Percentiles rank a stretch among this genome's conserved stretches.
phyloP scores from a whole-genome alignment of 2,329 filamentous ascomycete species.

The Neurospora sp. region DNA sequence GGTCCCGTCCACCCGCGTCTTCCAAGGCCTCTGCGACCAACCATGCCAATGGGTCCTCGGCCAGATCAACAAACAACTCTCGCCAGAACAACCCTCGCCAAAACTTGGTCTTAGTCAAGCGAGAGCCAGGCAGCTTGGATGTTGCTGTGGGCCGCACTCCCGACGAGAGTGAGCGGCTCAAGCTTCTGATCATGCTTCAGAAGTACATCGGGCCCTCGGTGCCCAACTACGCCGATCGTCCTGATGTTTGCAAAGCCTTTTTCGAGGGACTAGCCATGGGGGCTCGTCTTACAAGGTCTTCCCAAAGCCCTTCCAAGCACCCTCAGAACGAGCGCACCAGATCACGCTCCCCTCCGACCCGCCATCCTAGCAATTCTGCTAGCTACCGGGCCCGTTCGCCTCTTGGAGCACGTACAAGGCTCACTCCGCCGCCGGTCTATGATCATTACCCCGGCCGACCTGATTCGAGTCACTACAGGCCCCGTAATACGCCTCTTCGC shows the following conservation, averaged over 20 bases:
- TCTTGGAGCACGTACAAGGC: background rate
- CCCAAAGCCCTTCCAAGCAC: background rate
- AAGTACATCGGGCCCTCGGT: conserved; percentile 1
- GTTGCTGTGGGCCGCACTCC: background rate
- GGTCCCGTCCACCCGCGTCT: background rate
- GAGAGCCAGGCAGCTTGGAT: background rate
- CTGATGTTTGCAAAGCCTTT: conserved; percentile 11
- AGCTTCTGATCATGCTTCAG: conserved; percentile 1
- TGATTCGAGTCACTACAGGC: conserved; percentile 3
- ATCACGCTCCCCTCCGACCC: conserved; percentile 1
- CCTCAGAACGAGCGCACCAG: background rate
- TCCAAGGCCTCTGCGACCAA: background rate
- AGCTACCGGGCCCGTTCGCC: background rate
- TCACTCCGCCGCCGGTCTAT: conserved; percentile 3
- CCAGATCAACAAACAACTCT: background rate
- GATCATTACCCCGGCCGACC: background rate
- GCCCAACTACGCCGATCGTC: conserved; percentile 4
- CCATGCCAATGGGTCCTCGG: background rate
- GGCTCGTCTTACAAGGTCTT: conserved; percentile 3
- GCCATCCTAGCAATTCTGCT: background rate
- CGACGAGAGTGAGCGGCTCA: conserved; percentile 1
- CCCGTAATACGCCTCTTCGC: background rate
- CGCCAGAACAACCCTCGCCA: background rate
- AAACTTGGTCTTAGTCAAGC: background rate
- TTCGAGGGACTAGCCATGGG: conserved; percentile 16